Base-by-base conservation (phyloP, 1,284 basidiomycete species). In the Rhodotorula sp. region DNA sequence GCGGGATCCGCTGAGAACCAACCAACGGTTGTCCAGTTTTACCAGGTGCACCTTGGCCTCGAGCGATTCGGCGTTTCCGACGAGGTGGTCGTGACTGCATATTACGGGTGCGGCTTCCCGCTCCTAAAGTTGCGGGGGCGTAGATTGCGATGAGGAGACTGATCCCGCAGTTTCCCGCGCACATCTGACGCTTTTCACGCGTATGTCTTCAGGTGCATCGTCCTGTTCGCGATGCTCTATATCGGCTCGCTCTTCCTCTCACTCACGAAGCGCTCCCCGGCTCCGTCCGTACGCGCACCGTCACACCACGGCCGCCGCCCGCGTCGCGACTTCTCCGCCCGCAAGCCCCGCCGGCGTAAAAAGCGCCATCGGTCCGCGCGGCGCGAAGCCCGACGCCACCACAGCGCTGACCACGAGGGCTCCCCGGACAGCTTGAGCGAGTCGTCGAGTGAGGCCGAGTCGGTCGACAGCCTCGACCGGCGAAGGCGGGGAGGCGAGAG, bases 31-130 rank as follows among this genome's bases (percentile, higher is more conserved):
- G 39, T 46, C 57, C 8, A 71, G 70, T 72, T 62, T 29, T 56
- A 54, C 21, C 70, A 72, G n/a, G 70, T 72, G 1, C 32, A 60
- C n/a, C 60, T 72, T n/a, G 70, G 70, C 7, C 66, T 72, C 58
- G 59, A n/a, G 5, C 67, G 67, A 12, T 69, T 68, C 56, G 70
- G 70, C n/a, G 41, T 39, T 0, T 44, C 60, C 0, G 53, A 36
- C 29, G 36, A 34, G 12, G 7, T 59, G 13, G 25, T 65, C 9
- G 37, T 27, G 7, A 46, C 41, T 12, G 61, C 44, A 0, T 61
- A 58, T 46, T 74, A 65, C 54, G 61, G 51, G 72, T 66, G 32
- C 29, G 62, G 3, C 7, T 50, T 5, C 48, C 27, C 48, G 22
- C 48, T 27, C 27, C n/a, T n/a, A n/a, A n/a, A n/a, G n/a, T n/a